These are phyloP conservation scores for Nitzschia sp. DNA, from an alignment of 108 stramenopile genomes.

Conservation along the genomic window DNA sequence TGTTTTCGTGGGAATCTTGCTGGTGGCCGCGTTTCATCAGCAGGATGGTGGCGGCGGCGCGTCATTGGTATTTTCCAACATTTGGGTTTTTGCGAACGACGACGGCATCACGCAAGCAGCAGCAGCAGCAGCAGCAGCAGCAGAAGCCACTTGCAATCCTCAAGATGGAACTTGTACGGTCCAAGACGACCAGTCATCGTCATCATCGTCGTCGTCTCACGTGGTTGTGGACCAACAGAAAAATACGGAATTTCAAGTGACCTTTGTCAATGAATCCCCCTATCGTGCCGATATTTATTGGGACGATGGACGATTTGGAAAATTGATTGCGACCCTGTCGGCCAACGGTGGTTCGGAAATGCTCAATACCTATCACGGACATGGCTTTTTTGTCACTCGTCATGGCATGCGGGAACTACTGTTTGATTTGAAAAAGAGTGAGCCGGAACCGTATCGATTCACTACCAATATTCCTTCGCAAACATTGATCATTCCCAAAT, in stretches of 20 bases:
- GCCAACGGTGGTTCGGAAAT: constrained; percentile 1
- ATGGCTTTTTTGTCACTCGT: constrained; percentile 60
- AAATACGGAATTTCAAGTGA: neutral
- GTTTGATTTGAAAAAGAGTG: constrained; percentile 34
- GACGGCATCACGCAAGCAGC: too few species aligned
- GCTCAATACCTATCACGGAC: constrained; percentile 40
- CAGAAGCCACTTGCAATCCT: neutral
- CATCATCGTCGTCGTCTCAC: too few species aligned
- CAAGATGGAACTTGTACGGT: too few species aligned
- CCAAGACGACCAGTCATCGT: too few species aligned
- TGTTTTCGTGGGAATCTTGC: neutral
- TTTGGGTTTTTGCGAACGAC: too few species aligned
- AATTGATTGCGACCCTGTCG: constrained; percentile 42
- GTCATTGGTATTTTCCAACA: too few species aligned
- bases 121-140: neutral
- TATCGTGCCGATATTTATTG: constrained; percentile 58
- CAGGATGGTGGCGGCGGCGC: neutral
- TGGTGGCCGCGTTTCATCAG: neutral
- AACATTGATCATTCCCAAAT: constrained; percentile 42
- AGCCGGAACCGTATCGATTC: constrained; percentile 25
- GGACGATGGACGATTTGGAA: constrained; percentile 57
- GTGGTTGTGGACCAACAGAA: neutral
- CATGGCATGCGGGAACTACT: constrained; percentile 66
- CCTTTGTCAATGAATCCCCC: constrained; percentile 13
- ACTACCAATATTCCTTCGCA: constrained; percentile 25